Evolutionary conservation across 1,284 basidiomycete genomes (phyloP).

Genomic region (Ganoderma sinense): DNA sequence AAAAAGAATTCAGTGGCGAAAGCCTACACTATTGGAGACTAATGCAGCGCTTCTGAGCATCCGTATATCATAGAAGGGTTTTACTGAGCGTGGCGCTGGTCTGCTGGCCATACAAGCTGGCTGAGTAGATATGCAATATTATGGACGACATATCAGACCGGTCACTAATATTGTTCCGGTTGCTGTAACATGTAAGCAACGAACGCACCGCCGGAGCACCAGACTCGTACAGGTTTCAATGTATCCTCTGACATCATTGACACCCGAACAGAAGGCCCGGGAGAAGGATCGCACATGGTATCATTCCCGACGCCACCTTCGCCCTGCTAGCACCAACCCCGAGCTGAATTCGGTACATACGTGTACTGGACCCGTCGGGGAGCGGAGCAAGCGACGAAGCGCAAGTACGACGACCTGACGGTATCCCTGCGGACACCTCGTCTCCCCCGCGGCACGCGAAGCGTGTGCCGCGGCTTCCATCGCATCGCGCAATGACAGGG

Average conservation of each 20-base stretch:
- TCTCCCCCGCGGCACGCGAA: background rate
- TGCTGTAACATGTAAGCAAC: background rate
- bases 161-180: no score
- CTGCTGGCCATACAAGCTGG: no score
- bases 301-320: background rate
- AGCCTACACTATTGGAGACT: no score
- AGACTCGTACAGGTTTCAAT: background rate
- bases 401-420: background rate
- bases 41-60: no score
- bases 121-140: no score
- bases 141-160: no score
- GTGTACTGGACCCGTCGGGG: background rate
- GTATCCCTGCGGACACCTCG: background rate
- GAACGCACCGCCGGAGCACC: background rate
- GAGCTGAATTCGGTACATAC: background rate
- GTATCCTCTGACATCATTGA: background rate
- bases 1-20: no score
- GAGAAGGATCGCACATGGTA: background rate
- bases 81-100: no score
- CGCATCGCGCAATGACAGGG: background rate
- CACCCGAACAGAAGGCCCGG: background rate
- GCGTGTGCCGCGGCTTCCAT: background rate
- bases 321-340: background rate
- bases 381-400: background rate
- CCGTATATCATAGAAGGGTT: no score